These are phyloP conservation scores for Rhodofomes roseus DNA, from an alignment of 1,284 basidiomycete species.

Conservation along the genomic window DNA sequence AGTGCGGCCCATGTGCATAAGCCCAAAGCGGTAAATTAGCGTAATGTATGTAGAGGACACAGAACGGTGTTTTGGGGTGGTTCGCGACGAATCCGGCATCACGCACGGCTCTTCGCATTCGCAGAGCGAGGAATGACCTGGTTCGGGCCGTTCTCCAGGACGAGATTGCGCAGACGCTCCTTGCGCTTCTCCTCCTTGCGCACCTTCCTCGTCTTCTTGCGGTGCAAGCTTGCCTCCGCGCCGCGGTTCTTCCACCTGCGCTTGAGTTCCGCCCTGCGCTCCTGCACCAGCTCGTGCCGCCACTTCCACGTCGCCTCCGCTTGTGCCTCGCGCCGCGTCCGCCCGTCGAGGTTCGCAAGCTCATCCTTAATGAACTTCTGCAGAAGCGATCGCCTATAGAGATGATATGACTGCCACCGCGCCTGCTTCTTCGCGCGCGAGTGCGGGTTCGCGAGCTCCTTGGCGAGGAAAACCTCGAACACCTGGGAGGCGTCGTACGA, in stretches of 20 bases:
- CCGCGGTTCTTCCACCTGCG: constrained; percentile 37
- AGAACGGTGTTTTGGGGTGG: not conserved
- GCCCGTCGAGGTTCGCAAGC: constrained; percentile 49
- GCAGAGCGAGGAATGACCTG: constrained; percentile 53
- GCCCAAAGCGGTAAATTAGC: not conserved
- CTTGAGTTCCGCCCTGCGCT: constrained; percentile 58
- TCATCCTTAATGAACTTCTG: constrained; percentile 53
- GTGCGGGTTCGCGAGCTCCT: constrained; percentile 76
- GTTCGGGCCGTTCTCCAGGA: constrained; percentile 58
- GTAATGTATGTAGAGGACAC: not conserved
- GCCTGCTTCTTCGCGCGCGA: constrained; percentile 74
- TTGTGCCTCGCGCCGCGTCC: constrained; percentile 53
- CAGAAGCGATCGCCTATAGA: constrained; percentile 45
- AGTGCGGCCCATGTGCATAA: not conserved
- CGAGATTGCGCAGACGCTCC: constrained; percentile 57
- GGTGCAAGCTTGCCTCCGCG: constrained; percentile 25
- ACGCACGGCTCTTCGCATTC: constrained; percentile 1
- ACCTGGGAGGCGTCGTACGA: constrained; percentile 49
- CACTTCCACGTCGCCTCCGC: constrained; percentile 74
- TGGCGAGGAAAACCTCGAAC: constrained; percentile 59
- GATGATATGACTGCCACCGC: constrained; percentile 61
- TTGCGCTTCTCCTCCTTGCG: constrained; percentile 59
- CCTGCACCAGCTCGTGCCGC: constrained; percentile 52
- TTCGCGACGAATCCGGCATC: not conserved
- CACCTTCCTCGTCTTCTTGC: constrained; percentile 46